Base-by-base conservation (phyloP, 176 grass and related monocot species). In the Rhynchospora breviuscula region DNA sequence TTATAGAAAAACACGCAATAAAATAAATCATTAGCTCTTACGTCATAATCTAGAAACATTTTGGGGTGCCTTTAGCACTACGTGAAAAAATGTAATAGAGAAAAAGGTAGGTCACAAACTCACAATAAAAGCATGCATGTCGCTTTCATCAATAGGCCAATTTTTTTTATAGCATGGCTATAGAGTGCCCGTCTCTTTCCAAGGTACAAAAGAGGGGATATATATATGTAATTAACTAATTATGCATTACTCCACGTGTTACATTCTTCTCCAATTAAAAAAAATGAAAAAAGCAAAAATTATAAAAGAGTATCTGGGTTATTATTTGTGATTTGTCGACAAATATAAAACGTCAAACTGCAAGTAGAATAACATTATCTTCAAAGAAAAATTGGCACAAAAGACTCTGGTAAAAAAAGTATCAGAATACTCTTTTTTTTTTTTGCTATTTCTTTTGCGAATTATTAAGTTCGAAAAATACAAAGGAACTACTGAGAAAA, bases 51-150 rank as follows among this genome's bases (percentile, higher is more conserved):
- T 62, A 23, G 59, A 23, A 62, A 1, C 0, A 21, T 23, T 23
- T 70, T 52, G 4, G 19, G n/a, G 21, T 67, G 40, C 29, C 29
- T 67, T 31, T 67, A 67, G 64, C 26, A 67, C 51, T 23, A 26
- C 44, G 14, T 4, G 9, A 80, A 45, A 61, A 80, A 80, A 80
- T 19, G 78, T 43, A 19, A 62, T 44, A 48, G 21, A 33, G 3
- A 43, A 80, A 80, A 62, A 62, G 14, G 54, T 58, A 7, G 40
- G 19, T 63, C 22, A 63, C 59, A 81, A n/a, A n/a, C n/a, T n/a
- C n/a, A n/a, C n/a, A n/a, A 80, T 80, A 60, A 80, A 80, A n/a
- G 57, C 57, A 45, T 62, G 57, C n/a, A n/a, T n/a, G n/a, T 47
- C 35, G 2, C 31, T 47, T 47, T 81, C 57, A 81, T 81, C 25